Evolutionary conservation across 768 basidiomycete species (phyloP), one percentile per base, ranked within the genome.

Genomic region (Leccinum disarticulatum): DNA sequence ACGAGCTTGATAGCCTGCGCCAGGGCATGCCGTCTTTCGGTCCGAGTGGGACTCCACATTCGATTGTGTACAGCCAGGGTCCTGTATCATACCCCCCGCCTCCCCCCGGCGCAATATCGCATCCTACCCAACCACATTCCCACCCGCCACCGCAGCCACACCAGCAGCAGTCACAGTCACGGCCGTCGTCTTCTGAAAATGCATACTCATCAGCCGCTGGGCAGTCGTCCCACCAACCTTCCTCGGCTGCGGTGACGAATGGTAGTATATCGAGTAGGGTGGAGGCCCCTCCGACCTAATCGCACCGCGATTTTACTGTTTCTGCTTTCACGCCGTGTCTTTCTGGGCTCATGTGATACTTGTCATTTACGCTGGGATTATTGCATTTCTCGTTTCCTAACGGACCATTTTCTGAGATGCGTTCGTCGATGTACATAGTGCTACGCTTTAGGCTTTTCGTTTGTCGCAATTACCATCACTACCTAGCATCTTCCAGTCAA

Each of bases 1-100:
- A 88, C 65, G 93, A 95, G 71, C 69, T 91, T 52, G 90, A 85
- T 25, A 71, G 72, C 60, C 59, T 83, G 57, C 88, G 87, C 53
- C 81, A 85, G 68, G 87, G 86, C 47, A 77, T 82, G 54, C 74
- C 82, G 11, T 71, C 80, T 3, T 87, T 85, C 66, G 74, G 79
- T 60, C 74, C 83, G 22, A 74, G 77, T 52, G 81, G 74, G 9
- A 78, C 82, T 14, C 78, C 81, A 62, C 76, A 80, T 55, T 79
- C 78, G 53, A 73, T 79, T 31, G 78, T 83, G 30, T 87, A 86
- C 68, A 76, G 75, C 22, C 83, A 83, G 67, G 76, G 76, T n/a
- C 74, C 80, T 28, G 73, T 77, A 35, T 76, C 79, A 64, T 80
- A 80, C 52, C 78, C 80, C 6, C 77, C 82, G 15, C 77, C 81